Base-by-base conservation (phyloP, 768 basidiomycete genomes). In the Coprinopsis cinerea region DNA sequence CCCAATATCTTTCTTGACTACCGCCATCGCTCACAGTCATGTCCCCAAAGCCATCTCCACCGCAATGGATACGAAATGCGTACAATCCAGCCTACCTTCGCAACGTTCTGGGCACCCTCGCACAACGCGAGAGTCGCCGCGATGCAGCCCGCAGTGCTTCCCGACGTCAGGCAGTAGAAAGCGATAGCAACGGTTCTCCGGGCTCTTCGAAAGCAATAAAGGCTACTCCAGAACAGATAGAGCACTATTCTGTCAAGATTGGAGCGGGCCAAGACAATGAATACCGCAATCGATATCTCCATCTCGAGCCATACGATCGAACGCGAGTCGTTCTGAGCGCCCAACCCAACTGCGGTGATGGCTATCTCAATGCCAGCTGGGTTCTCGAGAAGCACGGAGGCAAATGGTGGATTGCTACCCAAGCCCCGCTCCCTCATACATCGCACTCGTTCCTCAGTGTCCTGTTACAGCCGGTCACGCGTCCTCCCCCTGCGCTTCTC, bases 341-440 rank as follows among this genome's bases (percentile, higher is more conserved):
- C 40, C 15, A 20, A 32, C 42, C 4, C 20, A 24, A 48, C 36
- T 25, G 23, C 11, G 46, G 49, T 23, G 50, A 59, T 17, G 75
- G 76, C 42, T 94, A 93, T 63, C 61, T 94, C 28, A 92, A 94
- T 58, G 92, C 85, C 13, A 89, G 78, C 59, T 92, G 90, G 85
- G 82, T 92, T n/a, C 70, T 76, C 39, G 92, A 93, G 60, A 66
- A 73, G 23, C 76, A 70, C 44, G 87, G 91, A 5, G 75, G 74
- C 26, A 86, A 82, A 58, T 83, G 79, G 79, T 91, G 89, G 86
- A 86, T 93, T 51, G 88, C 89, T 2, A 77, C 88, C 0, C 91
- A 93, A 61, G 92, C 91, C 0, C 89, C 92, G 0, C 66, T 91
- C 27, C 78, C 75, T 3, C 61, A 69, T 42, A 88, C 90, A 0